A percentile compares a stretch with the other conserved stretches of the same genome.
These are phyloP conservation scores for Pestalotiopsis sp. DNA, from an alignment of 2,329 filamentous ascomycete genomes.

Conservation along the genomic window DNA sequence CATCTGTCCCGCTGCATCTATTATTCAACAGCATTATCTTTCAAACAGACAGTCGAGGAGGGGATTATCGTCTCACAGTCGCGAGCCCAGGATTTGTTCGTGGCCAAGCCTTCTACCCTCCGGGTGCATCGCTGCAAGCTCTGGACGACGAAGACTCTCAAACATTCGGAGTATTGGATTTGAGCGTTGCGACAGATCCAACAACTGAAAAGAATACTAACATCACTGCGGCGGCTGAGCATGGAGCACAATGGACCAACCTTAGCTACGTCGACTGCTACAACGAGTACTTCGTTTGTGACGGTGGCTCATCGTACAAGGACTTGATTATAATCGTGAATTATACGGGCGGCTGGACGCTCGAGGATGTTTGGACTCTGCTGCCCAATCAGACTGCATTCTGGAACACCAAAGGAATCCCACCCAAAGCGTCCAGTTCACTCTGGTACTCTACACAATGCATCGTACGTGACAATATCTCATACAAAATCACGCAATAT, in stretches of 20 bases:
- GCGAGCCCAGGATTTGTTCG: constrained; percentile 10
- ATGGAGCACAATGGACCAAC: neutral
- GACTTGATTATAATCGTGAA: constrained; percentile 5
- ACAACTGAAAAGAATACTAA: too few relatives aligned
- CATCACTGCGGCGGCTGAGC: neutral
- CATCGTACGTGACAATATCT: neutral
- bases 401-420: constrained; percentile 20
- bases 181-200: too few relatives aligned
- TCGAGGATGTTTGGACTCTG: constrained; percentile 20
- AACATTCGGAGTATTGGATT: too few relatives aligned
- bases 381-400: constrained; percentile 15
- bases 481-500: neutral
- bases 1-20: constrained; percentile 15
- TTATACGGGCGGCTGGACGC: constrained; percentile 22
- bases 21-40: constrained; percentile 15
- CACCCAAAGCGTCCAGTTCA: neutral
- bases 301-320: neutral
- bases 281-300: neutral
- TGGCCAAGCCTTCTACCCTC: neutral
- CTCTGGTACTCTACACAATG: neutral
- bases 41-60: neutral
- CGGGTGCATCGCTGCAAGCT: neutral
- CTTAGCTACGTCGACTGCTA: constrained; percentile 9
- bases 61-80: constrained; percentile 6
- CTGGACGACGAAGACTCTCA: too few relatives aligned